Evolutionary conservation across 768 basidiomycete genomes (phyloP), one percentile per base, ranked within the genome.

Genomic region (Sporobolomyces pararoseus): DNA sequence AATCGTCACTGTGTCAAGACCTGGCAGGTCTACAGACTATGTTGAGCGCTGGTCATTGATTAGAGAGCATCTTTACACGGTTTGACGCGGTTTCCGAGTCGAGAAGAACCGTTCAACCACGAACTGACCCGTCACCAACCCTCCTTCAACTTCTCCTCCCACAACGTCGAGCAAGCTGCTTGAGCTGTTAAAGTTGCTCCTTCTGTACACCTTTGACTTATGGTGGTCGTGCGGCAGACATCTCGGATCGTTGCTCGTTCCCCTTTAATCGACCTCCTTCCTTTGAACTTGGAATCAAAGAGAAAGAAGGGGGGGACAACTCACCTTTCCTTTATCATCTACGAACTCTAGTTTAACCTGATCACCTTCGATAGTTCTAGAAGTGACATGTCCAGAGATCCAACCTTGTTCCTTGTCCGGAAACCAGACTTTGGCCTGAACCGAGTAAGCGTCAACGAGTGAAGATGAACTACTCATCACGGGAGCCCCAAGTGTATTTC

Each of bases 321-420:
- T 50, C 74, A 92, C 92, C 87, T 90, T 94, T 82, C 89, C 90
- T 78, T 89, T 88, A 82, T 94, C 93, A 80, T 95, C 92, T 77
- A 87, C 81, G 79, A 94, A 93, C 78, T 84, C 83, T 72, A 96
- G 86, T 81, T 86, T 89, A 82, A 96, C 86, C 29, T 69, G 50
- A 77, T 91, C 90, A 80, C 86, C 88, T 16, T 83, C 83, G 79
- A 86, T 88, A 68, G 83, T 82, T 70, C 86, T 86, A 46, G 83
- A 82, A 61, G 83, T 82, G 71, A 94, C 90, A 80, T 91, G 89
- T 67, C 88, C 93, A 50, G 90, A 90, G 75, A 95, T 84, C 93
- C 93, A 96, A 71, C 91, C 91, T 74, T 88, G 86, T 71, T 95
- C 92, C 81, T 90, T 92, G 83, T 95, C 91, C 73, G 91, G 86